Evolutionary conservation across 2,329 filamentous ascomycete species (phyloP).

Genomic region (Neofusicoccum laricinum): DNA sequence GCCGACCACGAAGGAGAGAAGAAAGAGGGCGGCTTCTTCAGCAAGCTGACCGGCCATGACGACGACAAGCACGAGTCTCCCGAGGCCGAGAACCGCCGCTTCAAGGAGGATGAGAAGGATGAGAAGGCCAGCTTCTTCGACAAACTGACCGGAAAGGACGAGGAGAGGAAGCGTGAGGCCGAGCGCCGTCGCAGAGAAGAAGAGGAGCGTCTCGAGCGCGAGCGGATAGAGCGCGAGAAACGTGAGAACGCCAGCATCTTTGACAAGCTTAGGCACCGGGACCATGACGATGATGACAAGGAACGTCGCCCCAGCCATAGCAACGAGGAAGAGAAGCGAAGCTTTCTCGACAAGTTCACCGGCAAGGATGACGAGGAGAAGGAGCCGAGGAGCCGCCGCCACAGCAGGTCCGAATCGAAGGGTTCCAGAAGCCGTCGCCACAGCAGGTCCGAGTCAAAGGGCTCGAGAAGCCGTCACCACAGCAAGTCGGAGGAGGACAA

Average conservation of each 20-base stretch:
- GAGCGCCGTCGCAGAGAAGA: constrained; percentile 9
- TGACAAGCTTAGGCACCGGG: constrained; percentile 3
- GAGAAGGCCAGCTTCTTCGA: constrained; percentile 16
- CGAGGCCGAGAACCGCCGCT: constrained; percentile 13
- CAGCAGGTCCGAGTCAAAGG: background rate
- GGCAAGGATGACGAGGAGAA: constrained; percentile 4
- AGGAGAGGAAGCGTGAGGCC: constrained; percentile 7
- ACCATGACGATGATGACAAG: constrained; percentile 5
- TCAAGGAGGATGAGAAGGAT: constrained; percentile 14
- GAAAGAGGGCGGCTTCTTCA: constrained; percentile 6
- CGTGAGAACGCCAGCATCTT: constrained; percentile 9
- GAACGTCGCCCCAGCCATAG: constrained; percentile 1
- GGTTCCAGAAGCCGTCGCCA: background rate
- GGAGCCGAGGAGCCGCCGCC: background rate
- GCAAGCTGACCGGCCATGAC: constrained; percentile 13
- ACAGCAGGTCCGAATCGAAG: constrained; percentile 8
- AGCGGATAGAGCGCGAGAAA: constrained; percentile 4
- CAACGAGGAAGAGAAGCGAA: background rate
- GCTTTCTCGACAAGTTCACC: constrained; percentile 10
- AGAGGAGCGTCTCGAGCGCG: constrained; percentile 3
- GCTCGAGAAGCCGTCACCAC: background rate
- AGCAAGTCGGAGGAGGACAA: background rate
- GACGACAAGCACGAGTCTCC: constrained; percentile 6
- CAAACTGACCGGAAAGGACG: constrained; percentile 14
- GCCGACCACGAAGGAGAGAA: constrained; percentile 14